These are phyloP conservation scores for Trypanosoma conorhini DNA, from an alignment of 208 protist genomes.

Conservation along the genomic window DNA sequence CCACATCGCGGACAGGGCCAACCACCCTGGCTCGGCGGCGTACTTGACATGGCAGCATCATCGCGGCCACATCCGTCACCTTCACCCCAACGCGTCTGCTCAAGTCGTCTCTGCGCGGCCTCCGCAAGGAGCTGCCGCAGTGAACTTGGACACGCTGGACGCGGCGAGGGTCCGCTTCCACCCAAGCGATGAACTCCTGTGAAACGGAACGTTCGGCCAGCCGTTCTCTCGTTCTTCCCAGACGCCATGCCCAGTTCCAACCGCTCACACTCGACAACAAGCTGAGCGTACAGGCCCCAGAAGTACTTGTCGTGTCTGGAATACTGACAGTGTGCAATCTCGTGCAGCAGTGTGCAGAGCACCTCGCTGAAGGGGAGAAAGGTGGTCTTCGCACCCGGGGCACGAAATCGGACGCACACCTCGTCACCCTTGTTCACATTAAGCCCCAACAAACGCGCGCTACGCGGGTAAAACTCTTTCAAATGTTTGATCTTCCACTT, in stretches of 20 bases:
- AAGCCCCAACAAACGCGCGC: slow-evolving; percentile 68
- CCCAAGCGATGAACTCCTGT: slow-evolving; percentile 20
- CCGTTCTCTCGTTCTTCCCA: slow-evolving; percentile 26
- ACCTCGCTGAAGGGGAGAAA: slow-evolving; percentile 90
- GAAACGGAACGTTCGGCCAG: neutral
- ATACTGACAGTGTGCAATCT: slow-evolving; percentile 81
- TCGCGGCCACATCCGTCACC: slow-evolving; percentile 14
- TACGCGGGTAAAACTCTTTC: slow-evolving; percentile 88
- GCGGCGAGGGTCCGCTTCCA: neutral
- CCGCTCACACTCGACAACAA: slow-evolving; percentile 74
- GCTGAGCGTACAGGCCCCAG: slow-evolving; percentile 74
- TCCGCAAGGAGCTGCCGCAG: slow-evolving; percentile 20
- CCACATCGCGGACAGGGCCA: slow-evolving; percentile 24
- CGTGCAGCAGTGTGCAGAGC: slow-evolving; percentile 86
- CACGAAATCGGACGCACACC: slow-evolving; percentile 80
- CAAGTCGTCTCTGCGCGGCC: slow-evolving; percentile 16
- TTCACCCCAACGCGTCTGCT: neutral
- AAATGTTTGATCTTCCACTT: slow-evolving; percentile 64
- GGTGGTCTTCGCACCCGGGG: slow-evolving; percentile 46
- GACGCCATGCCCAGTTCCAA: slow-evolving; percentile 52
- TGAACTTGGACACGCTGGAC: neutral
- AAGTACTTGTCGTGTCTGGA: slow-evolving; percentile 69
- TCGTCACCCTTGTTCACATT: slow-evolving; percentile 83
- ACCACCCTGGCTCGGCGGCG: neutral
- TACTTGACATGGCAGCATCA: neutral